Base-by-base conservation (phyloP, 768 basidiomycete species). In the Pleurotus citrinopileatus region DNA sequence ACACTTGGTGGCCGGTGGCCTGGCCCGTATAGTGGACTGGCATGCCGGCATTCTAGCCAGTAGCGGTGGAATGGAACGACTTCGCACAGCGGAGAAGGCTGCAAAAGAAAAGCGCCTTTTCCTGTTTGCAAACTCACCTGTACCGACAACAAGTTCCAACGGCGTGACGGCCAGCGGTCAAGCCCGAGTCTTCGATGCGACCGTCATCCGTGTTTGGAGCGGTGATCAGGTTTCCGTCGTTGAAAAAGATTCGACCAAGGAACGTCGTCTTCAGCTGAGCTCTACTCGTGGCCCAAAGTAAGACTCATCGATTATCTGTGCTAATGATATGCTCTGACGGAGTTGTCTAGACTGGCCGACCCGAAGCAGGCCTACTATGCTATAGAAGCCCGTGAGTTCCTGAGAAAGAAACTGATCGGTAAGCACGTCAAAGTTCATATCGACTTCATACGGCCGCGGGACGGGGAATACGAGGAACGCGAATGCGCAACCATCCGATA, bases 11-110 rank as follows among this genome's bases (percentile, higher is more conserved):
- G 82, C 80, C 3, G 81, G 83, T 42, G 95, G 96, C 25, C 76
- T 98, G 1, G 96, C 95, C 15, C 87, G 92, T 54, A 80, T 98
- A 46, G 87, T 98, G 55, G 95, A 96, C 65, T 98, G 95, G 95
- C 96, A 99, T 67, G 94, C 96, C 13, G 95, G 95, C 19, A 89
- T 98, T 81, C 82, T 99, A 19, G 84, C 92, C 1, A 81, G 77
- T 51, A 75, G 79, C 48, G 94, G 94, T 36, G 89, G 84, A 3
- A 91, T 98, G 83, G 93, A 95, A 62, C 85, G 84, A 37, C 79
- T 98, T 25, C 85, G 95, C 48, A 81, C 83, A 1, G 92, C 91
- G 0, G 95, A 98, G 71, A 87, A 80, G 66, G 65, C 61, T 44
- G 93, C 91, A 19, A 92, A 91, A 67, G 86, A 91, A 65, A 87